Percentiles rank a stretch among this genome's conserved stretches.
phyloP scores from a whole-genome alignment of 2,329 filamentous ascomycete species.

The Fusarium tjaetaba region DNA sequence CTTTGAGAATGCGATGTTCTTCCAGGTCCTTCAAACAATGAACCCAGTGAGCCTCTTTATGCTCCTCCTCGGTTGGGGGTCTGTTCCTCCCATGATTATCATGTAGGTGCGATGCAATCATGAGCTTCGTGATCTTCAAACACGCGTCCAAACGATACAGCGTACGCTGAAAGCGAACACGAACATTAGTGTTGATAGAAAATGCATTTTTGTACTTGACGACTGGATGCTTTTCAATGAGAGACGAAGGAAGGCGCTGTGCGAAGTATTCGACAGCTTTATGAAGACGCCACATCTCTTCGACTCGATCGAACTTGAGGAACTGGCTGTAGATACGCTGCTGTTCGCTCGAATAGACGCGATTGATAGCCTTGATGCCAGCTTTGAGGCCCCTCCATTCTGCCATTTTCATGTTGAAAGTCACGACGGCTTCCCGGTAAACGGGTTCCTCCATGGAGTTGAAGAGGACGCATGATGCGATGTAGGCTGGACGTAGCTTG shows the following conservation, averaged over 20 bases:
- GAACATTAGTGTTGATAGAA: not conserved
- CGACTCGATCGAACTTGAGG: not conserved
- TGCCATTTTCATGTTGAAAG: not conserved
- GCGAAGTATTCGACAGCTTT: conserved; percentile 6
- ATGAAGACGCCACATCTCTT: conserved; percentile 9
- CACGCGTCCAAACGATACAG: conserved; percentile 8
- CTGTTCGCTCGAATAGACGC: not conserved
- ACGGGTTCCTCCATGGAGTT: conserved; percentile 17
- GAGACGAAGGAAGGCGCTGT: not conserved
- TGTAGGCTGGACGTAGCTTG: not conserved
- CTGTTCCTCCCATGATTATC: not conserved
- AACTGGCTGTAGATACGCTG: not conserved
- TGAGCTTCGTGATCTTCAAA: not conserved
- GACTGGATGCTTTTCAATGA: not conserved
- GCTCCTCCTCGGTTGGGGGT: not conserved
- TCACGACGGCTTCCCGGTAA: not conserved
- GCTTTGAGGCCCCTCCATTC: conserved; percentile 1
- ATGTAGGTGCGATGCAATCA: not conserved
- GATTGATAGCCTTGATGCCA: not conserved
- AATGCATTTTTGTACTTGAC: not conserved
- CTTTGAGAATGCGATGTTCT: not conserved
- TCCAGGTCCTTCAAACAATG: not conserved
- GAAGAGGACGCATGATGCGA: conserved; percentile 12
- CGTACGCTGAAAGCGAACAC: conserved; percentile 4
- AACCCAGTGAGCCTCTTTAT: not conserved